Percentiles rank a stretch among this genome's conserved stretches.
Conservation (phyloP, 345 rosid genomes). For the Noccaea bulbosa region DNA sequence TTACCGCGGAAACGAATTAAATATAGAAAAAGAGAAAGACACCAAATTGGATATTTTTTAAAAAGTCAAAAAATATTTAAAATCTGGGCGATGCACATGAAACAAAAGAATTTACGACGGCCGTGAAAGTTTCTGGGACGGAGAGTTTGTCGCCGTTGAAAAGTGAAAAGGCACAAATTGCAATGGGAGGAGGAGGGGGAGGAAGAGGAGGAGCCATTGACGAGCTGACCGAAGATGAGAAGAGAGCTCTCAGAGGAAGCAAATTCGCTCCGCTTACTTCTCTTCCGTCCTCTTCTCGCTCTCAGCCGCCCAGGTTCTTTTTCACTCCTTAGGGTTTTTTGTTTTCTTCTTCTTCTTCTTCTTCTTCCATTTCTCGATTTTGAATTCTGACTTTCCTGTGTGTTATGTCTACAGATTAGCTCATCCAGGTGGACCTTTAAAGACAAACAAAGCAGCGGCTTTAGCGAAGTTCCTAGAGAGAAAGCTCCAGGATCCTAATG, state of each 20-base stretch:
- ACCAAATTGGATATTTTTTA: too few species aligned
- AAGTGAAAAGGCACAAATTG: background rate
- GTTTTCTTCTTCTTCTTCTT: background rate
- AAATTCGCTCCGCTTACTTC: constrained; percentile 93
- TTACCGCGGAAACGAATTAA: background rate
- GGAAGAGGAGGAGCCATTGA: constrained; percentile 47
- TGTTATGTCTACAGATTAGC: constrained; percentile 58
- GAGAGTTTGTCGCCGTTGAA: constrained; percentile 22
- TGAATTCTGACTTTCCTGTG: background rate
- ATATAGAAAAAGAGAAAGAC: too few species aligned
- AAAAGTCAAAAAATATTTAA: too few species aligned
- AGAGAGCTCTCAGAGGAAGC: constrained; percentile 90
- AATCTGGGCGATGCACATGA: too few species aligned
- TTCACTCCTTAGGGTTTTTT: background rate
- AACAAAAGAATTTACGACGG: background rate
- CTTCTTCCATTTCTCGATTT: constrained; percentile 18
- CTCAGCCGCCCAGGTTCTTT: constrained; percentile 62
- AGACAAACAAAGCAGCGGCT: constrained; percentile 92
- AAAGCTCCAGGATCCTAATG: constrained; percentile 84
- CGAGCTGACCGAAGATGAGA: constrained; percentile 85
- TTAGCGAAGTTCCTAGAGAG: constrained; percentile 88
- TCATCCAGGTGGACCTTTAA: constrained; percentile 95
- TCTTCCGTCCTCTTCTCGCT: constrained; percentile 47
- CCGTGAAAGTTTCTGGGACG: constrained; percentile 28
- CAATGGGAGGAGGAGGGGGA: constrained; percentile 34